Evolutionary conservation across 192 early-diverging fungal genomes (phyloP).

Genomic region (Linderina pennispora): DNA sequence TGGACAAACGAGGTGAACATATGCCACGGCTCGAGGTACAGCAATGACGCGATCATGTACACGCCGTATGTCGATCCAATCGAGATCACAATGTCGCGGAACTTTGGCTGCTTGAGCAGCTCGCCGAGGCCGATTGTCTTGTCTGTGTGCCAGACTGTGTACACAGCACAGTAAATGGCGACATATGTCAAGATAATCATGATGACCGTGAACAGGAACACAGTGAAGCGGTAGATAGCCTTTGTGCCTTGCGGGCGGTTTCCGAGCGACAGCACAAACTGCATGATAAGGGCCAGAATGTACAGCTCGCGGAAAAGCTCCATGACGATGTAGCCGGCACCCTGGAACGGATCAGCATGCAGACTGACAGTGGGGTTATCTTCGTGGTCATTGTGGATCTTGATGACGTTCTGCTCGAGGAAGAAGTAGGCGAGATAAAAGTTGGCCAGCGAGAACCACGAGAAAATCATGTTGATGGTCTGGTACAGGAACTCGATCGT

Average conservation of each 20-base stretch:
- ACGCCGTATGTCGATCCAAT: slow-evolving; percentile 75
- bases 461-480: slow-evolving; percentile 72
- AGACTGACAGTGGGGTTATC: slow-evolving; percentile 30
- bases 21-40: slow-evolving; percentile 87
- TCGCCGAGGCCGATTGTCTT: slow-evolving; percentile 34
- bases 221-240: slow-evolving; percentile 64
- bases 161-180: slow-evolving; percentile 56
- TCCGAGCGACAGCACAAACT: slow-evolving; percentile 87
- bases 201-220: slow-evolving; percentile 79
- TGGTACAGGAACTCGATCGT: slow-evolving; percentile 79
- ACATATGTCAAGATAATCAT: slow-evolving; percentile 83
- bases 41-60: slow-evolving; percentile 71
- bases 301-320: slow-evolving; percentile 68
- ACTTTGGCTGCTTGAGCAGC: slow-evolving; percentile 47
- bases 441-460: slow-evolving; percentile 87
- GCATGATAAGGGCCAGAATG: slow-evolving; percentile 69
- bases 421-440: slow-evolving; percentile 91
- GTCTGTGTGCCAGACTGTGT: slow-evolving; percentile 41
- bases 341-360: slow-evolving; percentile 54
- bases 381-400: slow-evolving; percentile 25
- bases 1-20: slow-evolving; percentile 86
- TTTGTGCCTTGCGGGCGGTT: slow-evolving; percentile 94
- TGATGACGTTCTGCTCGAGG: slow-evolving; percentile 52
- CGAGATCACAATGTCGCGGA: slow-evolving; percentile 79
- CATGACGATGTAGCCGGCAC: slow-evolving; percentile 56